Conservation (phyloP, 169 alveolate species). For the Besnoitia besnoiti region DNA sequence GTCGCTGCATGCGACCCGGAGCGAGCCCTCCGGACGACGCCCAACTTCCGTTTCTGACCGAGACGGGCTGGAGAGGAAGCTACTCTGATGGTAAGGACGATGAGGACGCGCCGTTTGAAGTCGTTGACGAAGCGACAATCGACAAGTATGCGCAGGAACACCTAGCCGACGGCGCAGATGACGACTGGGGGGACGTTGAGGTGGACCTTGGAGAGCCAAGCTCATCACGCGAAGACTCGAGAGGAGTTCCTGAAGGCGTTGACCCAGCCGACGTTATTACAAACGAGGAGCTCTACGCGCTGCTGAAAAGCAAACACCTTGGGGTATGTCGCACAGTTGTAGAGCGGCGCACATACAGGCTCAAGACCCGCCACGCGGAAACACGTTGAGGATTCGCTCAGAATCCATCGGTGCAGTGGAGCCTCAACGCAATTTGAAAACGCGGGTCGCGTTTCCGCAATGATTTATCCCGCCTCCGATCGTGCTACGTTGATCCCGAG, state of each 20-base stretch:
- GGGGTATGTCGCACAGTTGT: not conserved
- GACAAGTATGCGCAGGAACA: not conserved
- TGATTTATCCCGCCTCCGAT: too few species aligned
- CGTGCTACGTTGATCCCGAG: too few species aligned
- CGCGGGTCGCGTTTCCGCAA: too few species aligned
- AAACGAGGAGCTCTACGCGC: not conserved
- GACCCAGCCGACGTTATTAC: constrained; percentile 34
- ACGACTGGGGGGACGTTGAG: constrained; percentile 9
- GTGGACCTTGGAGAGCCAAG: not conserved
- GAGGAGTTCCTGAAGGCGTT: not conserved
- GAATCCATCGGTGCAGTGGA: too few species aligned
- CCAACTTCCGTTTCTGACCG: not conserved
- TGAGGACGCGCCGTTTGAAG: not conserved
- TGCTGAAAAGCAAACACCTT: not conserved
- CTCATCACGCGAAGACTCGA: not conserved
- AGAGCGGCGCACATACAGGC: too few species aligned
- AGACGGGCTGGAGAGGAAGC: not conserved
- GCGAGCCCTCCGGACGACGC: not conserved
- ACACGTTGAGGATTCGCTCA: too few species aligned
- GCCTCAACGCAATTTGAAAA: too few species aligned
- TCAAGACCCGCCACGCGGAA: too few species aligned
- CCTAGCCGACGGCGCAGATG: not conserved
- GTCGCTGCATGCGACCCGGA: not conserved
- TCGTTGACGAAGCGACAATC: not conserved
- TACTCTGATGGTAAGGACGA: not conserved